Evolutionary conservation across 257 asterid species (phyloP).

Genomic region (Asclepias syriaca): DNA sequence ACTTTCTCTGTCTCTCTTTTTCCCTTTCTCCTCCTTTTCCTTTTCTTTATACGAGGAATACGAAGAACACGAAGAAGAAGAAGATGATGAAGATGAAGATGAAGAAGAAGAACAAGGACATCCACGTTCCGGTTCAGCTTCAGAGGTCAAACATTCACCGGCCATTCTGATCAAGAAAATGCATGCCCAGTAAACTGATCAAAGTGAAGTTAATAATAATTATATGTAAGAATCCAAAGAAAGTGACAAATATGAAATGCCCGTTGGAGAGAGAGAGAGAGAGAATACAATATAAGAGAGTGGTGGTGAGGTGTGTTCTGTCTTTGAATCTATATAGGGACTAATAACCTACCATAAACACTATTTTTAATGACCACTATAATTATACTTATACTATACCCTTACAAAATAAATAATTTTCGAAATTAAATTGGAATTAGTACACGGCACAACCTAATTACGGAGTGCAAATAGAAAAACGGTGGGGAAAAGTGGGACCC

Average conservation of each 20-base stretch:
- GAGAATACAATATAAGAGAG: too few species aligned
- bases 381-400: too few species aligned
- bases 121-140: not conserved
- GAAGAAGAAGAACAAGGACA: not conserved
- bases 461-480: not conserved
- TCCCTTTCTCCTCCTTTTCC: not conserved
- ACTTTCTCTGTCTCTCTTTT: constrained; percentile 16
- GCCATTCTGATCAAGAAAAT: not conserved
- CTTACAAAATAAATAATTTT: too few species aligned
- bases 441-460: too few species aligned
- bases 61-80: not conserved
- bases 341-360: constrained; percentile 14
- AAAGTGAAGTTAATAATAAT: too few species aligned
- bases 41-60: not conserved
- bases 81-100: not conserved
- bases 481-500: not conserved
- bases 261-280: constrained; percentile 15
- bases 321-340: constrained; percentile 6
- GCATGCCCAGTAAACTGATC: not conserved
- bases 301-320: not conserved
- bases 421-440: too few species aligned
- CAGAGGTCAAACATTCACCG: constrained; percentile 10
- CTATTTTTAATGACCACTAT: not conserved
- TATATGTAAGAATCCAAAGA: not conserved
- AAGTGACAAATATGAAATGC: constrained; percentile 18